Percentiles rank a stretch among this genome's conserved stretches.
Conservation (phyloP, 192 early-diverging fungal genomes). For the Umbelopsis sp. region DNA sequence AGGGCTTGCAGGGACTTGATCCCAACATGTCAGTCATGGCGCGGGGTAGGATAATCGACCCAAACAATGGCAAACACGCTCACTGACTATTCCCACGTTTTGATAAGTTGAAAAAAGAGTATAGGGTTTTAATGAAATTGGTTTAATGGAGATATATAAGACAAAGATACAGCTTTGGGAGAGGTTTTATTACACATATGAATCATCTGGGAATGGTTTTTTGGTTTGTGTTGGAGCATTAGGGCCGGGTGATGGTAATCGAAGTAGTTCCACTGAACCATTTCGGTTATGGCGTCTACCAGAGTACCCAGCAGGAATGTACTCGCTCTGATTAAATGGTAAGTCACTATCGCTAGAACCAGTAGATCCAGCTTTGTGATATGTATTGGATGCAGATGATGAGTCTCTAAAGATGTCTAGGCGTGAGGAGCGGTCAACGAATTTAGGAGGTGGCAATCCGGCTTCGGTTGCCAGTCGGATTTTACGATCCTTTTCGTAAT, state of each 20-base stretch:
- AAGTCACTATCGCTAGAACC: slow-evolving; percentile 31
- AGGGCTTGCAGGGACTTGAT: too few species aligned
- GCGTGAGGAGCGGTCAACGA: slow-evolving; percentile 20
- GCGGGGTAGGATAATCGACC: too few species aligned
- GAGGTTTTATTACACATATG: slow-evolving; percentile 12
- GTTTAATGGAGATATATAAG: slow-evolving; percentile 4
- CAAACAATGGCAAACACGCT: too few species aligned
- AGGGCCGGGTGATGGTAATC: slow-evolving; percentile 1
- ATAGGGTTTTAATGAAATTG: too few species aligned
- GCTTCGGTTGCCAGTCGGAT: slow-evolving; percentile 10
- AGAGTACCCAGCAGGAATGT: slow-evolving; percentile 8
- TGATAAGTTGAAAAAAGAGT: too few species aligned
- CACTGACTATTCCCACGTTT: too few species aligned
- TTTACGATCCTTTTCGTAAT: slow-evolving; percentile 50
- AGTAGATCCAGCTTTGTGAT: slow-evolving; percentile 28
- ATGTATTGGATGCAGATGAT: neutral
- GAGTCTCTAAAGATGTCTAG: slow-evolving; percentile 29
- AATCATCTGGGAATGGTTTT: neutral
- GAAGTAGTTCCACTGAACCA: slow-evolving; percentile 13
- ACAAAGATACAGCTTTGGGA: slow-evolving; percentile 19
- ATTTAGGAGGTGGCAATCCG: slow-evolving; percentile 24
- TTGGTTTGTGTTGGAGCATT: neutral
- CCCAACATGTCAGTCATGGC: too few species aligned
- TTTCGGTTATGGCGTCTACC: slow-evolving; percentile 8
- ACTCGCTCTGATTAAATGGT: slow-evolving; percentile 22